These are phyloP conservation scores for Polytrichum formosum DNA, from an alignment of 225 moss, liverwort and hornwort genomes.

Conservation along the genomic window DNA sequence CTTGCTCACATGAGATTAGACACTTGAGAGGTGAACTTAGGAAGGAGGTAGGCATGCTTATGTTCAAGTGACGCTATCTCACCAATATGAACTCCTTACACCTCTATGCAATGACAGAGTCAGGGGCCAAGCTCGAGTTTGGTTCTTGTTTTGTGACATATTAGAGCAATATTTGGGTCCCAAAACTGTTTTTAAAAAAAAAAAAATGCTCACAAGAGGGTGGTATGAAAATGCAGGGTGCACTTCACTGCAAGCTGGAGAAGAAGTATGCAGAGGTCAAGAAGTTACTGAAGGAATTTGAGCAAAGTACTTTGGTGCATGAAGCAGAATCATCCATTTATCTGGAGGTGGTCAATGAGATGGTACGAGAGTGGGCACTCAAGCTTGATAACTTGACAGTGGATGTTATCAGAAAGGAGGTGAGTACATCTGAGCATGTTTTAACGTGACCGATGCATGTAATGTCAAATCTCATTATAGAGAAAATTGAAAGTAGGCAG, in stretches of 20 bases:
- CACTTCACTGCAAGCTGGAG: conserved; percentile 17
- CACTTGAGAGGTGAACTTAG: conserved; percentile 13
- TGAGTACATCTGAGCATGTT: conserved; percentile 1
- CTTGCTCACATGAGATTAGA: conserved; percentile 9
- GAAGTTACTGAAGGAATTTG: conserved; percentile 21
- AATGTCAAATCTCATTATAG: too few relatives aligned
- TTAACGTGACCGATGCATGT: not conserved
- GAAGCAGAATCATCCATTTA: conserved; percentile 24
- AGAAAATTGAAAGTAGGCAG: too few relatives aligned
- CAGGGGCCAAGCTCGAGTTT: not conserved
- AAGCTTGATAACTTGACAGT: conserved; percentile 13
- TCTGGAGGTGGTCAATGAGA: conserved; percentile 23
- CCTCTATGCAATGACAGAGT: too few relatives aligned
- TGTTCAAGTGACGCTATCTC: not conserved
- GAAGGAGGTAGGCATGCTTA: conserved; percentile 23
- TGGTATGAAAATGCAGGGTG: conserved; percentile 10
- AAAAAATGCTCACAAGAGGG: conserved; percentile 4
- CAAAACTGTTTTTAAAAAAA: too few relatives aligned
- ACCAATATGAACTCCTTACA: too few relatives aligned
- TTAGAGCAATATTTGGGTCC: too few relatives aligned
- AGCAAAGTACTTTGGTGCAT: conserved; percentile 11
- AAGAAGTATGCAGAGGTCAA: conserved; percentile 14
- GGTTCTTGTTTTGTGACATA: not conserved
- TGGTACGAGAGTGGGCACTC: conserved; percentile 21
- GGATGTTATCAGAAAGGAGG: conserved; percentile 21